Percentiles rank a stretch among this genome's conserved stretches.
These are phyloP conservation scores for Sonneratia caseolaris DNA, from an alignment of 345 rosid species.

Conservation along the genomic window DNA sequence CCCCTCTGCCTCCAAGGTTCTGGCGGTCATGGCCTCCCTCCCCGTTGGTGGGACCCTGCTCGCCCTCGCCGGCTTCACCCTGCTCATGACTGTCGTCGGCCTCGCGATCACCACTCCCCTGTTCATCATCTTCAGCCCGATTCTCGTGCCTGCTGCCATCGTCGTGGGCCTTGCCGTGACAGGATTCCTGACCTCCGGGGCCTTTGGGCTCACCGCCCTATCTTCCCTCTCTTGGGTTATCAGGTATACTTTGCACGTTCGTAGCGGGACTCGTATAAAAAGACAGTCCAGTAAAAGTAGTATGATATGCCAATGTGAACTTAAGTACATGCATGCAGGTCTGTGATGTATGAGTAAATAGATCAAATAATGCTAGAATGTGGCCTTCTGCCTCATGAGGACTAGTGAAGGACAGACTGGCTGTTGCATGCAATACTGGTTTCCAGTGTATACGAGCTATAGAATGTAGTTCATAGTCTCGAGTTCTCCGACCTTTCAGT, in stretches of 20 bases:
- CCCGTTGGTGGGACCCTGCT: conserved; percentile 60
- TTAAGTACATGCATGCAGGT: not conserved
- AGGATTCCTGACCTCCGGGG: conserved; percentile 58
- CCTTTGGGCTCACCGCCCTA: conserved; percentile 61
- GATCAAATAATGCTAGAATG: too few relatives aligned
- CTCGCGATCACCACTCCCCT: conserved; percentile 49
- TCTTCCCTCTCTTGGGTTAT: conserved; percentile 51
- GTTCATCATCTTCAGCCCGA: conserved; percentile 66
- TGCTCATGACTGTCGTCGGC: conserved; percentile 56
- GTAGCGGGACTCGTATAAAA: too few relatives aligned
- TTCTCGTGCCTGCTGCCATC: conserved; percentile 62
- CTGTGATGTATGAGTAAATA: not conserved
- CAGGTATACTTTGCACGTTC: not conserved
- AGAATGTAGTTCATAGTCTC: too few relatives aligned
- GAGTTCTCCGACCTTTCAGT: too few relatives aligned
- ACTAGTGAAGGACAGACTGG: too few relatives aligned
- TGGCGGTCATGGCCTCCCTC: conserved; percentile 39
- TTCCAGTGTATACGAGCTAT: too few relatives aligned
- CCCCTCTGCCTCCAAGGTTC: conserved; percentile 46
- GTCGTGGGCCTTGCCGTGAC: conserved; percentile 40
- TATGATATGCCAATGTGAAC: too few relatives aligned
- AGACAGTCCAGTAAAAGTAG: too few relatives aligned
- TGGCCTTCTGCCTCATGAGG: not conserved
- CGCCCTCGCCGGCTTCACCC: conserved; percentile 51
- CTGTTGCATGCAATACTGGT: too few relatives aligned